Conservation (phyloP, 345 rosid genomes). For the Sonneratia caseolaris region DNA sequence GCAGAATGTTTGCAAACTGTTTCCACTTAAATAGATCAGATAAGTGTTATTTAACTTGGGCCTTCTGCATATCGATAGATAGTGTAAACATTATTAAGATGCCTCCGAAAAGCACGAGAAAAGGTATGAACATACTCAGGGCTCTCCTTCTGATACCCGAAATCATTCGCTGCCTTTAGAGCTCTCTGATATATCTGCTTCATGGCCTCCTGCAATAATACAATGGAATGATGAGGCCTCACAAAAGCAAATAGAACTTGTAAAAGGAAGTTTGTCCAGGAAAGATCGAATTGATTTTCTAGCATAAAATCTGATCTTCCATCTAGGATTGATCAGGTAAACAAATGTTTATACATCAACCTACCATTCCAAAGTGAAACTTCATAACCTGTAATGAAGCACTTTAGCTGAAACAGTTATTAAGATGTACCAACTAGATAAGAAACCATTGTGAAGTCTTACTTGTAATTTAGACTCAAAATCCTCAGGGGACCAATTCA, state of each 20-base stretch:
- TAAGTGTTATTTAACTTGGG: neutral
- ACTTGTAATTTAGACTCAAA: slow-evolving; percentile 96
- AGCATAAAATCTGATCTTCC: neutral
- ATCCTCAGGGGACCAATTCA: slow-evolving; percentile 98
- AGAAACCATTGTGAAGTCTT: neutral
- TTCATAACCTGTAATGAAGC: neutral
- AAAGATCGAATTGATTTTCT: neutral
- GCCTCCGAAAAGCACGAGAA: neutral
- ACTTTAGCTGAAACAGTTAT: neutral
- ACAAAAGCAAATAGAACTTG: neutral
- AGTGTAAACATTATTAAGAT: neutral
- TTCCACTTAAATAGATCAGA: neutral
- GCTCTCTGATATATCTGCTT: slow-evolving; percentile 84
- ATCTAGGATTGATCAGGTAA: neutral
- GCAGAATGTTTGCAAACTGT: no score
- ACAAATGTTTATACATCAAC: neutral
- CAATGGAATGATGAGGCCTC: neutral
- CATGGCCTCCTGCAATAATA: slow-evolving; percentile 71
- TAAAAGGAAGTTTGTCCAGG: neutral
- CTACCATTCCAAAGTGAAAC: neutral
- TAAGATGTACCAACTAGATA: neutral
- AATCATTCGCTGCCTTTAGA: slow-evolving; percentile 82
- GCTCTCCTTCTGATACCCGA: slow-evolving; percentile 84
- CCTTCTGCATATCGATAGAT: neutral
- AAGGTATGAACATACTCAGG: slow-evolving; percentile 65